phyloP scores from a whole-genome alignment of 2,329 filamentous ascomycete genomes.

The Didymella lethalis region DNA sequence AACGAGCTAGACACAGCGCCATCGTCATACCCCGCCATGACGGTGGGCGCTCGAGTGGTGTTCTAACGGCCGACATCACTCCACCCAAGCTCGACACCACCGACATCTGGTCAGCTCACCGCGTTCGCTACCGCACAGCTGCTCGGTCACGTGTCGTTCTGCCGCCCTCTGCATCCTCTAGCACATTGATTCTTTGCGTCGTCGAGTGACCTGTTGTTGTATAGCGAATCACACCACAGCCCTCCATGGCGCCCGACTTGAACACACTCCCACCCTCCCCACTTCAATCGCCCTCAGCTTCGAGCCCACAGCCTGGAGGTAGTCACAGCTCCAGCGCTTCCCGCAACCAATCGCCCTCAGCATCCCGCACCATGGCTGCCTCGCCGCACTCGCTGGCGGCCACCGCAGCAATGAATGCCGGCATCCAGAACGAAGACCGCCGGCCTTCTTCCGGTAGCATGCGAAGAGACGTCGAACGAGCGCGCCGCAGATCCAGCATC shows the following conservation, averaged over 20 bases:
- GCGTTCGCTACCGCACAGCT: slow-evolving; percentile 8
- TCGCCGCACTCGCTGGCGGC: slow-evolving; percentile 77
- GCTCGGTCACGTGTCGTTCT: slow-evolving; percentile 14
- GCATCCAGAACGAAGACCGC: slow-evolving; percentile 69
- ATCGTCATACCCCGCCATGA: slow-evolving; percentile 1
- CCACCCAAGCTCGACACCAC: slow-evolving; percentile 1
- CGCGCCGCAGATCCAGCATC: slow-evolving; percentile 71
- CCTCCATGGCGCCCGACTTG: slow-evolving; percentile 62
- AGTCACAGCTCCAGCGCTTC: slow-evolving; percentile 14
- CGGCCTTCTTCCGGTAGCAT: slow-evolving; percentile 61
- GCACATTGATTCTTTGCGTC: neutral
- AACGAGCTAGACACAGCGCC: neutral
- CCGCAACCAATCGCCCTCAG: slow-evolving; percentile 42
- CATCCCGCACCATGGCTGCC: slow-evolving; percentile 60
- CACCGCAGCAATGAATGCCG: slow-evolving; percentile 78
- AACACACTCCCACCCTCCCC: slow-evolving; percentile 66
- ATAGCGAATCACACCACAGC: slow-evolving; percentile 23
- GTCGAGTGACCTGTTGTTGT: slow-evolving; percentile 3
- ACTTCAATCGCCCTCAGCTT: slow-evolving; percentile 47
- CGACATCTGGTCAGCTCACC: slow-evolving; percentile 15
- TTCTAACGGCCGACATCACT: neutral
- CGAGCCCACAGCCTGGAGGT: slow-evolving; percentile 16
- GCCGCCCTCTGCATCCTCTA: neutral
- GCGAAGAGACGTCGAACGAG: slow-evolving; percentile 49
- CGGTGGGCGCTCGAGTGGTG: neutral